A percentile compares a stretch with the other conserved stretches of the same genome.
Evolutionary conservation across 306 rosid species (phyloP).

Genomic region (Cicer arietinum): DNA sequence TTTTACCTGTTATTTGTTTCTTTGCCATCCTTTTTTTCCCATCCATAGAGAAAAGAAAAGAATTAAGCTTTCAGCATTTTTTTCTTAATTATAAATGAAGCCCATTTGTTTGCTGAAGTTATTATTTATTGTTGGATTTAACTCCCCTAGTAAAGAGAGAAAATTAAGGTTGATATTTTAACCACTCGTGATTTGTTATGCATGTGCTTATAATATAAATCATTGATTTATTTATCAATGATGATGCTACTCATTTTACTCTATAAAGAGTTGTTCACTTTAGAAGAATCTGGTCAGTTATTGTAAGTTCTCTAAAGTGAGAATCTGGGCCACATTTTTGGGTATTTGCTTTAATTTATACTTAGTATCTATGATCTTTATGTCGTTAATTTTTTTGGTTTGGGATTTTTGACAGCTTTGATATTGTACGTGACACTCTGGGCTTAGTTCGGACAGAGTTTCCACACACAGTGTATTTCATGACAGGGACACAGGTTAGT

Average conservation of each 20-base stretch:
- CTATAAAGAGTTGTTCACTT: too few relatives aligned
- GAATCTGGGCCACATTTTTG: background rate
- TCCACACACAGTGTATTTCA: conserved; percentile 77
- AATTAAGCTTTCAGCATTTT: background rate
- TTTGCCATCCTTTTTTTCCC: too few relatives aligned
- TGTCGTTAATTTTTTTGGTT: conserved; percentile 42
- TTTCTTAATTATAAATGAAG: background rate
- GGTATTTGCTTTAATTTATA: conserved; percentile 12
- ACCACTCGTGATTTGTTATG: too few relatives aligned
- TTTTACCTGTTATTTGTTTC: background rate
- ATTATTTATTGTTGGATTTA: background rate
- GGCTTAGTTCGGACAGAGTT: conserved; percentile 83
- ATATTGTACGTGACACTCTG: conserved; percentile 73
- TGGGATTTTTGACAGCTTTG: conserved; percentile 71
- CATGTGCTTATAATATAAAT: too few relatives aligned
- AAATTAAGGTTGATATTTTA: too few relatives aligned
- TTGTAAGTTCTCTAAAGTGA: background rate
- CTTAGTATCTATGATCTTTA: background rate
- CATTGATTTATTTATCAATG: too few relatives aligned
- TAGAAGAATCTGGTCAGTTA: too few relatives aligned
- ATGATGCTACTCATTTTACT: too few relatives aligned
- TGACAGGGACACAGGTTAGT: conserved; percentile 93
- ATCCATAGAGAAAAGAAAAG: background rate
- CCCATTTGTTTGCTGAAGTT: background rate
- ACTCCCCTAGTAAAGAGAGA: too few relatives aligned